Base-by-base conservation (phyloP, 129 eudicot genomes). In the Pittosporum tobira region DNA sequence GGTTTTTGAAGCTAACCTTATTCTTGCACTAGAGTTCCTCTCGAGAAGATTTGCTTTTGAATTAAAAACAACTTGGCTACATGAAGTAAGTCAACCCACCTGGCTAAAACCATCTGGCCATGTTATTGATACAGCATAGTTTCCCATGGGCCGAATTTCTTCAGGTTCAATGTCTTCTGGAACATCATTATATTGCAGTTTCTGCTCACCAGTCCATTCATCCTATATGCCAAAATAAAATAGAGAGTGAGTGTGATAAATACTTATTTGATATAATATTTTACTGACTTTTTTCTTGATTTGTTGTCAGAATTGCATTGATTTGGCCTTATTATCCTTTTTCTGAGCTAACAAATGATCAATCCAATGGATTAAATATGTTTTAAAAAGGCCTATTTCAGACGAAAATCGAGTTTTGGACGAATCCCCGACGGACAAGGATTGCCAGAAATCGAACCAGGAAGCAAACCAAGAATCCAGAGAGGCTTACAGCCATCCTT, bases 41-140 rank as follows among this genome's bases (percentile, higher is more conserved):
- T 30, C n/a, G 23, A 44, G 12, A 27, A 16, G 18, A 13, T n/a
- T 38, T 22, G 20, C 18, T 25, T 11, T 8, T n/a, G 36, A 30
- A 6, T 26, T 8, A 30, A 56, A 30, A 14, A 23, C 14, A 22
- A 29, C 18, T 25, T 25, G 8, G 30, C 3, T 14, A 20, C 1
- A 40, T 7, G 27, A 42, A 48, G 44, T 24, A 21, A 45, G 31
- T 46, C 27, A 21, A 65, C 4, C 27, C 55, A 90, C 97, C 98
- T 87, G 94, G 71, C 71, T 84, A 75, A 93, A 93, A 48, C 99
- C 99, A 67, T 93, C 99, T 42, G 99, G 94, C 99, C 99, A 93
- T 51, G 94, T 79, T 63, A 93, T 93, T 40, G 94, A 81, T 19
- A 87, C 99, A 50, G 99, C 99, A 77, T 93, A 93, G 65, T 93